phyloP scores from a whole-genome alignment of 2,329 filamentous ascomycete genomes.

The Paracamarosporium sp. region DNA sequence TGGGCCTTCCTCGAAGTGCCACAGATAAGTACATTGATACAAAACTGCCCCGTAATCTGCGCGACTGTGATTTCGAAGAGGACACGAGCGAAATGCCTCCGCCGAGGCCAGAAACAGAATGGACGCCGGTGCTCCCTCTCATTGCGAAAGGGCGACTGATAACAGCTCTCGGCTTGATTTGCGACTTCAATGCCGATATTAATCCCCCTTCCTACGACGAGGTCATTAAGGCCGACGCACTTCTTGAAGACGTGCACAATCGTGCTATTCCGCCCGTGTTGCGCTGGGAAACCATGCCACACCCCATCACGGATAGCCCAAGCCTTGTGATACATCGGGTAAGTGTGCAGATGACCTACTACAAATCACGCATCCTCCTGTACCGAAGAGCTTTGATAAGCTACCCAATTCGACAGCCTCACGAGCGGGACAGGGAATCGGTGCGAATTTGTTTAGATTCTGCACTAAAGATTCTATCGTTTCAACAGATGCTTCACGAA shows the following conservation, averaged over 20 bases:
- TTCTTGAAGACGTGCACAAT: background rate
- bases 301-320: background rate
- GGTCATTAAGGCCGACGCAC: background rate
- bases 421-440: background rate
- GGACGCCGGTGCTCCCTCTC: slow-evolving; percentile 13
- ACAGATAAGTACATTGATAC: slow-evolving; percentile 37
- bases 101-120: slow-evolving; percentile 17
- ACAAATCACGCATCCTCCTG: background rate
- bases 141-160: background rate
- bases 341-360: background rate
- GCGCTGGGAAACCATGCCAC: background rate
- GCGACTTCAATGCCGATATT: background rate
- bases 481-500: background rate
- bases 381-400: background rate
- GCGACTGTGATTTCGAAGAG: slow-evolving; percentile 44
- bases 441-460: background rate
- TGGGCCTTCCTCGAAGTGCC: slow-evolving; percentile 39
- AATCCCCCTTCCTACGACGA: background rate
- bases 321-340: background rate
- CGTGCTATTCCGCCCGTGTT: background rate
- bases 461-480: background rate
- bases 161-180: background rate
- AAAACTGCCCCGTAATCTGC: slow-evolving; percentile 40
- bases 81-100: slow-evolving; percentile 25
- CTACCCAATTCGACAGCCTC: background rate